A percentile compares a stretch with the other conserved stretches of the same genome.
Conservation (phyloP, 352 stramenopile species). For the Phytophthora sp. region DNA sequence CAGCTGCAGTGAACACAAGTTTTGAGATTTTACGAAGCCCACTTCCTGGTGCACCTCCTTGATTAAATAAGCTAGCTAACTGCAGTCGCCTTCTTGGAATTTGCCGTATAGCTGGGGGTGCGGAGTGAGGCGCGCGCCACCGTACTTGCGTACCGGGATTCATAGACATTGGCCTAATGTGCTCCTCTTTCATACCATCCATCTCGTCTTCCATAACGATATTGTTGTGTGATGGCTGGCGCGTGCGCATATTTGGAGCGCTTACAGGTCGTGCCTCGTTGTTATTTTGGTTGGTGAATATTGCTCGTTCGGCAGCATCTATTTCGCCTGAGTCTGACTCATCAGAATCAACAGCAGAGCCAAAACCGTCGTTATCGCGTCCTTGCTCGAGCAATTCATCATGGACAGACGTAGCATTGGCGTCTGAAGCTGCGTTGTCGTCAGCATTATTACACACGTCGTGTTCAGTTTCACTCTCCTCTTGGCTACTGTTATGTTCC, state of each 20-base stretch:
- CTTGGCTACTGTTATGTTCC: neutral
- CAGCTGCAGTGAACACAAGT: conserved; percentile 64
- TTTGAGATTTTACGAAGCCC: conserved; percentile 51
- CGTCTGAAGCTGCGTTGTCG: neutral
- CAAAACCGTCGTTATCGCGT: too few species aligned
- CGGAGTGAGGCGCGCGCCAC: conserved; percentile 37
- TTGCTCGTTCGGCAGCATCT: neutral
- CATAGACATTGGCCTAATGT: neutral
- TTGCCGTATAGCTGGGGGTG: conserved; percentile 22
- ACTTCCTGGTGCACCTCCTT: conserved; percentile 34
- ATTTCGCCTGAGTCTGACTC: too few species aligned
- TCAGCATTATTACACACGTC: neutral
- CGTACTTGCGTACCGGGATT: conserved; percentile 2
- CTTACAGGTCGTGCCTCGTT: conserved; percentile 16
- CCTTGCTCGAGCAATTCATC: too few species aligned
- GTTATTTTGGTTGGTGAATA: neutral
- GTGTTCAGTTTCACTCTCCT: neutral
- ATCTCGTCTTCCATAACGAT: neutral
- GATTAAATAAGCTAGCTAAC: conserved; percentile 39
- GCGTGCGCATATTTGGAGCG: conserved; percentile 1
- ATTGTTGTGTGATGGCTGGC: conserved; percentile 1
- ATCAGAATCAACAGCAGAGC: conserved; percentile 1
- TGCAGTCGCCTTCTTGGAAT: conserved; percentile 7
- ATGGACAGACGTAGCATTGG: too few species aligned
- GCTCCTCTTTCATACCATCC: conserved; percentile 1